These are phyloP conservation scores for Acanthamoeba divionensis DNA, from an alignment of 208 protist species.

Conservation along the genomic window DNA sequence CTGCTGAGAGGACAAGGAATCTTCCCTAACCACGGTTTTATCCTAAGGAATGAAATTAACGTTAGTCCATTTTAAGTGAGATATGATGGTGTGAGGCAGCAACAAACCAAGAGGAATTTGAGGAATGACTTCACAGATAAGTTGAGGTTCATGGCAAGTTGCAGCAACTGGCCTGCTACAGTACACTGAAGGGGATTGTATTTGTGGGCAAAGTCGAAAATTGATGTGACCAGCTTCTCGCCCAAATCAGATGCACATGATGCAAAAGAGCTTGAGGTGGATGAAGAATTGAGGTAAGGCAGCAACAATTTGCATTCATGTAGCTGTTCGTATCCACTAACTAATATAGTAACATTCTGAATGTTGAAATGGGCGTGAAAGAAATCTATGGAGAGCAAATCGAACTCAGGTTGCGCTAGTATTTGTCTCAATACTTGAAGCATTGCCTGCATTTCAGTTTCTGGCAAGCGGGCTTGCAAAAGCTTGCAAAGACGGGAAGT, in stretches of 20 bases:
- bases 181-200: slow-evolving; percentile 44
- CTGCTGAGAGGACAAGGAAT: neutral
- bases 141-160: slow-evolving; percentile 27
- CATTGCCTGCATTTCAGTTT: neutral
- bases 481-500: slow-evolving; percentile 30
- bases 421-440: neutral
- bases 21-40: slow-evolving; percentile 33
- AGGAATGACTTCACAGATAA: slow-evolving; percentile 36
- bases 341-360: neutral
- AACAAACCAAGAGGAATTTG: slow-evolving; percentile 51
- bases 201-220: slow-evolving; percentile 42
- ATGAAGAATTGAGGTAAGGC: neutral
- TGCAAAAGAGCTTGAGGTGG: neutral
- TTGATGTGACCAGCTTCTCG: neutral
- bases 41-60: neutral
- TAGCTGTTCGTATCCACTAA: slow-evolving; percentile 46
- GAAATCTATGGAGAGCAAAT: slow-evolving; percentile 11
- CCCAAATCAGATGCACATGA: neutral
- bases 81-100: neutral
- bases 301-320: slow-evolving; percentile 51
- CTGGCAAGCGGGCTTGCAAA: neutral
- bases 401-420: neutral
- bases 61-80: neutral
- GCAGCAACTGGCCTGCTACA: slow-evolving; percentile 35
- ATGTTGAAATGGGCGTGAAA: slow-evolving; percentile 1